Conservation (phyloP, 1,284 basidiomycete species). For the Amylostereum areolatum region DNA sequence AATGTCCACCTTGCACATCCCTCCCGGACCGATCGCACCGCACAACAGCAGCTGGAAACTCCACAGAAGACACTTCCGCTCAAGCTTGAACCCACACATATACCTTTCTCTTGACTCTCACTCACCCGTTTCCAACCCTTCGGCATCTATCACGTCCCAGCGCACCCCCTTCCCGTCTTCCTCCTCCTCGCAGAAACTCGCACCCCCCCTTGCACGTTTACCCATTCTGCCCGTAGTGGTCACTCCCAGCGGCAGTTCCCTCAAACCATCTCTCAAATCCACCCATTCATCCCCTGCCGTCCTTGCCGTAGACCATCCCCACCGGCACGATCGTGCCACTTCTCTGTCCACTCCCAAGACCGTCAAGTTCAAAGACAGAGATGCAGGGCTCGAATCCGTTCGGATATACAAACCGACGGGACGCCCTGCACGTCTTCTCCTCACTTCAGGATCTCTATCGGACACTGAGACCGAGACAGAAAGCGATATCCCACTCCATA, state of each 20-base stretch:
- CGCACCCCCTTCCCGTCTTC: not conserved
- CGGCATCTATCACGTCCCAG: too few species aligned
- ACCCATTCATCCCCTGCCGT: not conserved
- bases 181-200: not conserved
- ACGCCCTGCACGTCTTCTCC: not conserved
- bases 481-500: not conserved
- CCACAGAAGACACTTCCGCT: not conserved
- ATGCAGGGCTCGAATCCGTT: not conserved
- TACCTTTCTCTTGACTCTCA: not conserved
- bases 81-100: not conserved
- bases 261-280: conserved; percentile 3
- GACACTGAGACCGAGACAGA: conserved; percentile 1
- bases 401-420: not conserved
- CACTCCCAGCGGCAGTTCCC: not conserved
- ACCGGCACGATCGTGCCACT: not conserved
- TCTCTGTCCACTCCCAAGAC: not conserved
- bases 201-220: not conserved
- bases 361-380: conserved; percentile 1
- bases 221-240: not conserved
- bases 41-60: not conserved
- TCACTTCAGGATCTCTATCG: not conserved
- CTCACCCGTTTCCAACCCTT: too few species aligned
- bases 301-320: not conserved
- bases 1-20: not conserved
- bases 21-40: not conserved